Base-by-base conservation (phyloP, 139 green algal genomes). In the Micromonas commoda region DNA sequence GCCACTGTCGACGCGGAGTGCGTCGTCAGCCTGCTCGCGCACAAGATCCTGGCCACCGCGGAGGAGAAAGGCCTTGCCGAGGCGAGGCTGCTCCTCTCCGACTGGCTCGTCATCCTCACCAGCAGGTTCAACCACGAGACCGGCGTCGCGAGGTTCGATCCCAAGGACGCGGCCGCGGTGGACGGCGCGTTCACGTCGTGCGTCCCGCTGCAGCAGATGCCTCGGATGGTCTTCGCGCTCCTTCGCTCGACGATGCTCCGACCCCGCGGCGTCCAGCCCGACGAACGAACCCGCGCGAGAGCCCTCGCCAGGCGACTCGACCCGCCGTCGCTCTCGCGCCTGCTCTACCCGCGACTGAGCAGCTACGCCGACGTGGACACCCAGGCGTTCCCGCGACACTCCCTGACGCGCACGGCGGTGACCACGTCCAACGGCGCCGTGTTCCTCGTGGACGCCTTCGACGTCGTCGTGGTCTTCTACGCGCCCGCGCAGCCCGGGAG, bases 401-500 rank as follows among this genome's bases (percentile, higher is more conserved):
- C 84, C 19, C 84, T 95, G 37, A 90, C 78, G 13, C 73, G 81
- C 0, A 87, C 87, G 0, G 88, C 90, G 0, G 70, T 91, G 52
- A 71, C 85, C 13, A 78, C 81, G 57, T 75, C 69, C 57, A 60
- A 83, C 23, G 84, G 86, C 28, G 90, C 91, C 51, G 87, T 97
- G 28, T 94, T 92, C 77, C 82, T 97, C 31, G 82, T 97, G 68
- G 93, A 97, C 74, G 86, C 92, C 0, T 95, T 89, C 83, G 87
- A 84, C 35, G 66, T 85, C 31, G 70, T 97, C 54, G 35, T 96
- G 28, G 79, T 93, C 2, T 91, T 88, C 65, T 90, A 88, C 71
- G 70, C 69, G 0, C 32, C 65, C 0, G 6, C 6, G 13, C 6
- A 35, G 13, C 9, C 6, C 28, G 45, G 45, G 9, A 23, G 9